These are phyloP conservation scores for Paspalum vaginatum DNA, from an alignment of 176 grass and related monocot species.

Conservation along the genomic window DNA sequence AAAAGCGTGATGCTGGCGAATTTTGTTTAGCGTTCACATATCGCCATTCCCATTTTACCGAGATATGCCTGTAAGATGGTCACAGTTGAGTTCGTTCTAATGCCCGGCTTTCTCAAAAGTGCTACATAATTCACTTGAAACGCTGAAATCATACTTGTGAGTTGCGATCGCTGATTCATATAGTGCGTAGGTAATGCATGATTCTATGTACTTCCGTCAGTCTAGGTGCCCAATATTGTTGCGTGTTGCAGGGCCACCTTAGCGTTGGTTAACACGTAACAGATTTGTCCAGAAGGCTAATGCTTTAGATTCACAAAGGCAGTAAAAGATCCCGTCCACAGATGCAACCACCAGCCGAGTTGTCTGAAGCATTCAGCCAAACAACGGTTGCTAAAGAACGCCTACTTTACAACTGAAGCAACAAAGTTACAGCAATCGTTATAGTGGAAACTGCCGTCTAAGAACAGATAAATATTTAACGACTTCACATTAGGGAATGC, in stretches of 20 bases:
- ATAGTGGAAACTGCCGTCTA: too few species aligned
- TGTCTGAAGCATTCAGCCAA: neutral
- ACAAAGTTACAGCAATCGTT: constrained; percentile 1
- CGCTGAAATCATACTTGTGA: neutral
- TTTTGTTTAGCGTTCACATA: constrained; percentile 48
- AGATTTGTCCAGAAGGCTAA: neutral
- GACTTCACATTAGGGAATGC: neutral
- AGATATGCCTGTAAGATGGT: constrained; percentile 31
- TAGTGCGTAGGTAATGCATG: too few species aligned
- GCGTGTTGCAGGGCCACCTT: too few species aligned
- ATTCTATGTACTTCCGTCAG: too few species aligned
- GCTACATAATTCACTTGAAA: neutral
- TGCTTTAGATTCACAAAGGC: neutral
- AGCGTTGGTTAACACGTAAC: too few species aligned
- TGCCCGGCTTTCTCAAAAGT: neutral
- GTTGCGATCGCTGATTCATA: neutral
- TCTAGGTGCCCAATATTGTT: too few species aligned
- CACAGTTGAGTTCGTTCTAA: constrained; percentile 11
- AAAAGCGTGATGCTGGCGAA: constrained; percentile 30
- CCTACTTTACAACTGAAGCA: neutral
- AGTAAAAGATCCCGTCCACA: neutral
- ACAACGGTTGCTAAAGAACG: neutral
- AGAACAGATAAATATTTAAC: neutral
- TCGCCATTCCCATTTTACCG: neutral
- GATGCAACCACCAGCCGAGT: neutral